Conservation (phyloP, 2,329 filamentous ascomycete genomes). For the Aspergillus ustus region DNA sequence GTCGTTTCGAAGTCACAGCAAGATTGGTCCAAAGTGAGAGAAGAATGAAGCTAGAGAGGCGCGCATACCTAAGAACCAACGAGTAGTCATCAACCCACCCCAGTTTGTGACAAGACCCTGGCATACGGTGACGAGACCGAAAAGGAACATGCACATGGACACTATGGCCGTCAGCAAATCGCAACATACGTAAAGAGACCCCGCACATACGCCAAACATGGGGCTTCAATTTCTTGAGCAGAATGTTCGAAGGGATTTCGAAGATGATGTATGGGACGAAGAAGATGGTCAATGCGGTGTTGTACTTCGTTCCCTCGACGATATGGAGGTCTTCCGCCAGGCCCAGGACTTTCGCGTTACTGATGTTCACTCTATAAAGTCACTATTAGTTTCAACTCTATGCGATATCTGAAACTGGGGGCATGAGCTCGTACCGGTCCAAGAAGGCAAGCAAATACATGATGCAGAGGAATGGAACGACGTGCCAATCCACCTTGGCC, state of each 20-base stretch:
- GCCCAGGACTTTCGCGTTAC: constrained; percentile 73
- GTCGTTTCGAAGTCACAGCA: no score
- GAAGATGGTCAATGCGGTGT: constrained; percentile 78
- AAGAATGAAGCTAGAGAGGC: no score
- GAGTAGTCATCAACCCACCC: constrained; percentile 73
- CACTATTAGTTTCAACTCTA: constrained; percentile 14
- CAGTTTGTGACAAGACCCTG: constrained; percentile 82
- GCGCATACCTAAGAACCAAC: constrained; percentile 73
- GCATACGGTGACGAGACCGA: constrained; percentile 74
- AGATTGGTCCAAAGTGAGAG: no score
- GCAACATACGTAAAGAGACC: not conserved
- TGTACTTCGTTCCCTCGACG: constrained; percentile 62
- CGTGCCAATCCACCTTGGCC: constrained; percentile 70
- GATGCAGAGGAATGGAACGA: constrained; percentile 74
- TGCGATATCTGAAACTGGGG: not conserved
- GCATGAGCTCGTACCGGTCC: constrained; percentile 47
- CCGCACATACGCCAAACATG: constrained; percentile 63
- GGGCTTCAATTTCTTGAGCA: constrained; percentile 70
- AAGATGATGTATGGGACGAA: constrained; percentile 75
- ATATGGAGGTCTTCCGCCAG: constrained; percentile 68
- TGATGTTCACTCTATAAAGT: constrained; percentile 70
- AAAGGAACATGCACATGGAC: constrained; percentile 80
- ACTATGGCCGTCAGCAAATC: constrained; percentile 46
- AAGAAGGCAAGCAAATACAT: constrained; percentile 74
- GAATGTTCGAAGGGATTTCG: constrained; percentile 71